phyloP scores from a whole-genome alignment of 1,284 basidiomycete species.

The Amylostereum chailletii region DNA sequence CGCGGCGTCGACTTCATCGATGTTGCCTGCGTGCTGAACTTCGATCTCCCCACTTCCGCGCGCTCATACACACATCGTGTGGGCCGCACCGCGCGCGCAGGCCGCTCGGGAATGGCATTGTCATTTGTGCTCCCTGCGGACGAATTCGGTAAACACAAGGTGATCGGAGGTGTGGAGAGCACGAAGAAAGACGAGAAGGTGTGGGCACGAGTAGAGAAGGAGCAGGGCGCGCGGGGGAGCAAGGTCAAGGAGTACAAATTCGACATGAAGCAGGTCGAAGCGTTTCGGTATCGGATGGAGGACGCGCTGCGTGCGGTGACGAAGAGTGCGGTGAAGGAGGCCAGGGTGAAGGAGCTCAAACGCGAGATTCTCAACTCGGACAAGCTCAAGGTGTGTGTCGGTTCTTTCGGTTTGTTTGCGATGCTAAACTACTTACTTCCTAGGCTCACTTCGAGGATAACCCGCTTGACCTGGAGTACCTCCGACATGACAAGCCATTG shows the following conservation, averaged over 20 bases:
- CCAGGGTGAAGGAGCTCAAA: slow-evolving; percentile 91
- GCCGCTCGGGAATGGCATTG: slow-evolving; percentile 86
- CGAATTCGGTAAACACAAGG: slow-evolving; percentile 73
- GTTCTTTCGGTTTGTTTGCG: not conserved
- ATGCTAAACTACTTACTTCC: not conserved
- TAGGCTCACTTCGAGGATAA: slow-evolving; percentile 98
- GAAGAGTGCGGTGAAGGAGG: slow-evolving; percentile 80
- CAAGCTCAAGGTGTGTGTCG: slow-evolving; percentile 79
- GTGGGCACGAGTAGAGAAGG: slow-evolving; percentile 71
- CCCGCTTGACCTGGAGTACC: slow-evolving; percentile 86
- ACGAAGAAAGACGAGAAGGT: slow-evolving; percentile 72
- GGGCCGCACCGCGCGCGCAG: slow-evolving; percentile 93
- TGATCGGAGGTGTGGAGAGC: slow-evolving; percentile 56
- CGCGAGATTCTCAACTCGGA: slow-evolving; percentile 91
- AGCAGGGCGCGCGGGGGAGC: slow-evolving; percentile 64
- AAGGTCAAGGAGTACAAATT: slow-evolving; percentile 89
- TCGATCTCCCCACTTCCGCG: slow-evolving; percentile 86
- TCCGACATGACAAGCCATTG: slow-evolving; percentile 91
- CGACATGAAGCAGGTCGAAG: slow-evolving; percentile 91
- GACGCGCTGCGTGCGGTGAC: slow-evolving; percentile 91
- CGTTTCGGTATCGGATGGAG: slow-evolving; percentile 98
- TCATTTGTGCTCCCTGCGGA: slow-evolving; percentile 81
- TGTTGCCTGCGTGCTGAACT: slow-evolving; percentile 97
- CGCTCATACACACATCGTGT: slow-evolving; percentile 96
- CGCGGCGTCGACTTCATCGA: slow-evolving; percentile 97